phyloP scores from a whole-genome alignment of 148 eudicot genomes.

The Gaultheria prostrata region DNA sequence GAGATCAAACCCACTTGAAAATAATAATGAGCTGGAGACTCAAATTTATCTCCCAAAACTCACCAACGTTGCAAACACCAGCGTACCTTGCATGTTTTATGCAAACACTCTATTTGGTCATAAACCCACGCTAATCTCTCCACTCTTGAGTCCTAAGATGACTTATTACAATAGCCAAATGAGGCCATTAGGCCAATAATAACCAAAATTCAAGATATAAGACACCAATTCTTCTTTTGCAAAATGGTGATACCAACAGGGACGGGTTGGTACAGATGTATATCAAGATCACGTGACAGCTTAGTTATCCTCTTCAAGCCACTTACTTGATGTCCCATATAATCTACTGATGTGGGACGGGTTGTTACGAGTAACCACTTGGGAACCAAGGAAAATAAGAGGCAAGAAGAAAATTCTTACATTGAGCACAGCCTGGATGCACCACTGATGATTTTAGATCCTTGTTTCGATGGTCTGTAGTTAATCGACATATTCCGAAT shows the following conservation, averaged over 20 bases:
- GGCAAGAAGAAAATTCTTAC: slow-evolving; percentile 24
- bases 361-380: not conserved
- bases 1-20: too few species aligned
- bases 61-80: not conserved
- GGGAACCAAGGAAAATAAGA: slow-evolving; percentile 8
- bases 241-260: not conserved
- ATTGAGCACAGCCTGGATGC: slow-evolving; percentile 10
- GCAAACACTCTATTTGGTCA: not conserved
- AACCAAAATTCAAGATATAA: not conserved
- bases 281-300: not conserved
- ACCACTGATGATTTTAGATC: slow-evolving; percentile 11
- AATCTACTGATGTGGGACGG: not conserved
- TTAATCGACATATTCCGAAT: slow-evolving; percentile 34
- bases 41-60: not conserved
- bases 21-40: not conserved
- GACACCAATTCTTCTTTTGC: not conserved
- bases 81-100: not conserved
- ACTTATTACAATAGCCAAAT: not conserved
- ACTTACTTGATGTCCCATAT: not conserved
- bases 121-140: not conserved
- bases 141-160: not conserved
- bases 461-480: slow-evolving; percentile 23
- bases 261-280: not conserved
- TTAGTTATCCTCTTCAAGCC: too few species aligned
- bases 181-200: not conserved